Evolutionary conservation across 75 land plant species (phyloP).

Genomic region (Cryptomeria japonica): DNA sequence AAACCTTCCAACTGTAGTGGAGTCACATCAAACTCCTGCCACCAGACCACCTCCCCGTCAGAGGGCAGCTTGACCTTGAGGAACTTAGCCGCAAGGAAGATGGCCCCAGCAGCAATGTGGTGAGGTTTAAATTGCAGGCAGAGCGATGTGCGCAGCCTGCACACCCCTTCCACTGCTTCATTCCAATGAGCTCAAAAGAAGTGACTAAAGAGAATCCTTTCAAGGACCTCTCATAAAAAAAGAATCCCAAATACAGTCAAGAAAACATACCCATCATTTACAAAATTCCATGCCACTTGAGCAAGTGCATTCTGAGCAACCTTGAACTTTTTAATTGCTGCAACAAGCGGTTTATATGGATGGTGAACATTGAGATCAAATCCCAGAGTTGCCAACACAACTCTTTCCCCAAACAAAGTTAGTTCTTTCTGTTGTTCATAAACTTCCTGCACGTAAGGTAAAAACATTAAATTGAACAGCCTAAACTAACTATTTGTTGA

Average conservation of each 20-base stretch:
- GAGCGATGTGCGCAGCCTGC: constrained; percentile 73
- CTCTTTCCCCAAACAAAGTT: constrained; percentile 54
- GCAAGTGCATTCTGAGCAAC: constrained; percentile 54
- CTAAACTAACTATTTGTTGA: not conserved
- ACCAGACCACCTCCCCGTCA: constrained; percentile 71
- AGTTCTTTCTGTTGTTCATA: constrained; percentile 53
- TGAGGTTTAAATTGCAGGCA: constrained; percentile 81
- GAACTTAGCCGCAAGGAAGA: constrained; percentile 70
- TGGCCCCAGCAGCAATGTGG: constrained; percentile 81
- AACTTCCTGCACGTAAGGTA: constrained; percentile 39
- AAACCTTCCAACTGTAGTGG: constrained; percentile 67
- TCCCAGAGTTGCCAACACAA: constrained; percentile 63
- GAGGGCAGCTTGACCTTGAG: constrained; percentile 63
- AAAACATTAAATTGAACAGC: constrained; percentile 12
- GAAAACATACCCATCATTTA: constrained; percentile 68
- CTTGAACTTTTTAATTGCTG: constrained; percentile 57
- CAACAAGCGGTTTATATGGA: constrained; percentile 74
- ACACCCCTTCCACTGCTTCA: constrained; percentile 27
- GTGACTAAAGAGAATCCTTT: constrained; percentile 12
- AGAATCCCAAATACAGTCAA: not conserved
- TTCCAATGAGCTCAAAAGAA: constrained; percentile 10
- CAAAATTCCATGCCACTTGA: constrained; percentile 80
- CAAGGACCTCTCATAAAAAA: not conserved
- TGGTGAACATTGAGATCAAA: constrained; percentile 77
- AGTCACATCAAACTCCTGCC: constrained; percentile 78